A percentile compares a stretch with the other conserved stretches of the same genome.
phyloP scores from a whole-genome alignment of 164 flowering plant species.

The Aristolochia contorta region DNA sequence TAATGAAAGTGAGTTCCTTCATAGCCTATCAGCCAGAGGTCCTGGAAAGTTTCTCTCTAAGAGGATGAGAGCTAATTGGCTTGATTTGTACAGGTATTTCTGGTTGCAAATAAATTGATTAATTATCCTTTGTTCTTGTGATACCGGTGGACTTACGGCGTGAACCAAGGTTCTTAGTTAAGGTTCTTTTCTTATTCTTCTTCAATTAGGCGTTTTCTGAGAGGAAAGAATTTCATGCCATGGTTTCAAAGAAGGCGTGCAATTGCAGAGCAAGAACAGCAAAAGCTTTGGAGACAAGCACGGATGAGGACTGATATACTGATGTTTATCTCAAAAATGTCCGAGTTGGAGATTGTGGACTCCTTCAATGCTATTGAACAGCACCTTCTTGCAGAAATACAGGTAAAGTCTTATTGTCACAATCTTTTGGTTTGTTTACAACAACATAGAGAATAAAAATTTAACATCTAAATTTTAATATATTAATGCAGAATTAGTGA shows the following conservation, averaged over 20 bases:
- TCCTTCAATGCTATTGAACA: conserved; percentile 80
- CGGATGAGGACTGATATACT: conserved; percentile 72
- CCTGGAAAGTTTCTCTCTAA: conserved; percentile 87
- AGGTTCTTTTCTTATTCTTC: neutral
- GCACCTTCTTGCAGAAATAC: conserved; percentile 59
- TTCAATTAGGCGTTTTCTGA: conserved; percentile 62
- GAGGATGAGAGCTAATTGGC: conserved; percentile 93
- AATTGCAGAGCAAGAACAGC: conserved; percentile 86
- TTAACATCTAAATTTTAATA: too few species aligned
- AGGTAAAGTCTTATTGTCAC: conserved; percentile 27
- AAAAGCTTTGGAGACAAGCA: conserved; percentile 83
- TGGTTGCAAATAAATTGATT: too few species aligned
- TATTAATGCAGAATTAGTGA: too few species aligned
- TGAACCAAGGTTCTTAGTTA: neutral
- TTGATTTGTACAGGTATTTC: conserved; percentile 81
- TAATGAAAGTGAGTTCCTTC: conserved; percentile 65
- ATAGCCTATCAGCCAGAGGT: conserved; percentile 74
- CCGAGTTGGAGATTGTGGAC: conserved; percentile 87
- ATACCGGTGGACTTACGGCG: neutral
- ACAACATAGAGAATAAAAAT: too few species aligned
- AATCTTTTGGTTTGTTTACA: too few species aligned
- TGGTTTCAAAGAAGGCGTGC: conserved; percentile 94
- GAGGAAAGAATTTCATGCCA: conserved; percentile 79
- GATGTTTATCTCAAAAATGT: conserved; percentile 49
- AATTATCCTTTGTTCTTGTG: neutral